Percentiles rank a stretch among this genome's conserved stretches.
phyloP scores from a whole-genome alignment of 116 monocot genomes.

The Papilionanthe hybrid region DNA sequence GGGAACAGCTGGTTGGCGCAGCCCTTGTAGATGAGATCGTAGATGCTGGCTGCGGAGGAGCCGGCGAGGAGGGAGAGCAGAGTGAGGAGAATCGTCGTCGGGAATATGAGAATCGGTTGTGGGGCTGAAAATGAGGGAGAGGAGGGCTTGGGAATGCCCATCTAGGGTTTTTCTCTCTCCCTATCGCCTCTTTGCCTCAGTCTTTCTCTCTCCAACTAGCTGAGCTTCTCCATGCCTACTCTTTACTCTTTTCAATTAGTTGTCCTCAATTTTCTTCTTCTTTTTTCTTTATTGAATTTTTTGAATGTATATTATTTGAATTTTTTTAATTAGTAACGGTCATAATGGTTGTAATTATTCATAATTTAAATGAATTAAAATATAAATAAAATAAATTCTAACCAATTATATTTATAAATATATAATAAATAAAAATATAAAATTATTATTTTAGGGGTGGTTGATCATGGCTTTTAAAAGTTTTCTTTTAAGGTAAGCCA shows the following conservation, averaged over 20 bases:
- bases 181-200: constrained; percentile 1
- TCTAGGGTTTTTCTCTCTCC: constrained; percentile 24
- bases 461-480: too few species aligned
- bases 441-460: too few species aligned
- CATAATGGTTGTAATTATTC: too few species aligned
- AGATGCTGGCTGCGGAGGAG: constrained; percentile 23
- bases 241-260: constrained; percentile 1
- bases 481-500: too few species aligned
- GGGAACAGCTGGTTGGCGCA: constrained; percentile 44
- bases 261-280: background rate
- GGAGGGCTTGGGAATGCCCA: constrained; percentile 9
- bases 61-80: background rate
- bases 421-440: too few species aligned
- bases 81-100: constrained; percentile 5
- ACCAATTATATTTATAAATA: too few species aligned
- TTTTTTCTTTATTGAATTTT: background rate
- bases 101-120: background rate
- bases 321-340: too few species aligned
- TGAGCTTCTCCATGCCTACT: background rate
- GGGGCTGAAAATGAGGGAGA: background rate
- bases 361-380: too few species aligned
- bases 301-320: too few species aligned
- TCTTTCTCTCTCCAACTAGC: constrained; percentile 7
- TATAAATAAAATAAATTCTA: too few species aligned
- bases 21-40: constrained; percentile 52